phyloP scores from a whole-genome alignment of 768 basidiomycete species.

The Lactifluus volemus region DNA sequence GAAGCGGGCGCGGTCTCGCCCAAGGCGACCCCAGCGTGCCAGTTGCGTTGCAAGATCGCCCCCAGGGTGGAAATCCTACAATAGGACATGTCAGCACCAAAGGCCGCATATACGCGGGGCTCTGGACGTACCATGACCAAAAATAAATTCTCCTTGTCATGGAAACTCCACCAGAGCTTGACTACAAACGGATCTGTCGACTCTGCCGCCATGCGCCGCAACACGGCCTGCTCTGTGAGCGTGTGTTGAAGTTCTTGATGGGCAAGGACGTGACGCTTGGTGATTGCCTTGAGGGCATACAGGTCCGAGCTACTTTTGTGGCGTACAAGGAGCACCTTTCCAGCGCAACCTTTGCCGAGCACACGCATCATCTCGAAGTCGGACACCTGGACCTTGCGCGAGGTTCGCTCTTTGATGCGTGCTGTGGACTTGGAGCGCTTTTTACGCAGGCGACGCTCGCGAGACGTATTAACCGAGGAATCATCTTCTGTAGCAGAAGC shows the following conservation, averaged over 20 bases:
- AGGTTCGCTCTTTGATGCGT: conserved; percentile 44
- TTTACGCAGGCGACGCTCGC: conserved; percentile 35
- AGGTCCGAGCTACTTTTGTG: conserved; percentile 64
- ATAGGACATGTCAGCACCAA: background rate
- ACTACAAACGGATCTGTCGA: conserved; percentile 91
- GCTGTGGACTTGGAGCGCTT: conserved; percentile 44
- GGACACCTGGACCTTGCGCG: conserved; percentile 69
- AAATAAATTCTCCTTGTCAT: conserved; percentile 95
- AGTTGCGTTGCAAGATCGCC: conserved; percentile 97
- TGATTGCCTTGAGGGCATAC: conserved; percentile 95
- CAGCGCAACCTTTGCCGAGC: conserved; percentile 94
- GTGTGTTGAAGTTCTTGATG: conserved; percentile 97
- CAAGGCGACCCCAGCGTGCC: conserved; percentile 89
- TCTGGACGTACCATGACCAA: conserved; percentile 72
- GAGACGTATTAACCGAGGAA: conserved; percentile 57
- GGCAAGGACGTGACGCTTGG: conserved; percentile 92
- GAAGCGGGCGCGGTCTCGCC: conserved; percentile 90
- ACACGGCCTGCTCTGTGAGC: conserved; percentile 89
- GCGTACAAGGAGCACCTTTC: conserved; percentile 88
- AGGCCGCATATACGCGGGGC: background rate
- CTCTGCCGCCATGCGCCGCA: conserved; percentile 89
- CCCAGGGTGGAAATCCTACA: conserved; percentile 86
- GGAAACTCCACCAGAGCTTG: conserved; percentile 95
- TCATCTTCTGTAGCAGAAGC: conserved; percentile 53
- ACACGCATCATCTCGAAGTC: conserved; percentile 98